These are phyloP conservation scores for Phytophthora capsici DNA, from an alignment of 352 stramenopile genomes.

Conservation along the genomic window DNA sequence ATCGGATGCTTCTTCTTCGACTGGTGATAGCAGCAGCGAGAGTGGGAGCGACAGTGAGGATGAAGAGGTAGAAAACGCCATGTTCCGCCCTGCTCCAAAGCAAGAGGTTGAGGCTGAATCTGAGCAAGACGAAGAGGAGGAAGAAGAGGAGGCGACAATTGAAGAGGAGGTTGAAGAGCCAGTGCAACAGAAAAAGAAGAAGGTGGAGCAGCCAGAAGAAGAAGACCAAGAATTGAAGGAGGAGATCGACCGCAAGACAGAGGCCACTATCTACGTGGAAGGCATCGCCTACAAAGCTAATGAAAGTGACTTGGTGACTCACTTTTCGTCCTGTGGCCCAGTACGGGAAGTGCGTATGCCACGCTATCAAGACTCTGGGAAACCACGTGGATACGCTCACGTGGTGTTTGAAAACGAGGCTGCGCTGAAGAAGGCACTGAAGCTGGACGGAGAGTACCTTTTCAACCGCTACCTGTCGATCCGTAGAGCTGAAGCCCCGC, in stretches of 20 bases:
- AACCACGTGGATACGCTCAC: constrained; percentile 91
- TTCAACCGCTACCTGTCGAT: constrained; percentile 92
- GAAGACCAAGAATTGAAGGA: constrained; percentile 51
- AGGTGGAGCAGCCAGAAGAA: constrained; percentile 21
- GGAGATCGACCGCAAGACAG: constrained; percentile 77
- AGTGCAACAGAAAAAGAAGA: constrained; percentile 42
- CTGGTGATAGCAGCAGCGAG: constrained; percentile 22
- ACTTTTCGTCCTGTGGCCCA: constrained; percentile 89
- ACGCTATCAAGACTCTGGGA: constrained; percentile 92
- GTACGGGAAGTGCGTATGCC: constrained; percentile 95
- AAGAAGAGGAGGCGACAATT: constrained; percentile 1
- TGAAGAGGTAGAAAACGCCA: constrained; percentile 75
- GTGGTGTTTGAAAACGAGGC: constrained; percentile 90
- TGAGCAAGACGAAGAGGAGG: constrained; percentile 29
- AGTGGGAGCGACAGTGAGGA: constrained; percentile 47
- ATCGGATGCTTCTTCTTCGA: constrained; percentile 6
- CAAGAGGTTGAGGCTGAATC: constrained; percentile 13
- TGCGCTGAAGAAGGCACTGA: constrained; percentile 80
- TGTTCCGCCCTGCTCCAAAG: constrained; percentile 67
- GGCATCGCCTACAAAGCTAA: constrained; percentile 94
- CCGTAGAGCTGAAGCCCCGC: constrained; percentile 73
- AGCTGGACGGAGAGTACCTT: constrained; percentile 91
- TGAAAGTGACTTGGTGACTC: constrained; percentile 90
- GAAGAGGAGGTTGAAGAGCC: constrained; percentile 63
- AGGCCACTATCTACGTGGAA: constrained; percentile 94